These are phyloP conservation scores for Cercospora zeae-maydis DNA, from an alignment of 2,329 filamentous ascomycete genomes.

Conservation along the genomic window DNA sequence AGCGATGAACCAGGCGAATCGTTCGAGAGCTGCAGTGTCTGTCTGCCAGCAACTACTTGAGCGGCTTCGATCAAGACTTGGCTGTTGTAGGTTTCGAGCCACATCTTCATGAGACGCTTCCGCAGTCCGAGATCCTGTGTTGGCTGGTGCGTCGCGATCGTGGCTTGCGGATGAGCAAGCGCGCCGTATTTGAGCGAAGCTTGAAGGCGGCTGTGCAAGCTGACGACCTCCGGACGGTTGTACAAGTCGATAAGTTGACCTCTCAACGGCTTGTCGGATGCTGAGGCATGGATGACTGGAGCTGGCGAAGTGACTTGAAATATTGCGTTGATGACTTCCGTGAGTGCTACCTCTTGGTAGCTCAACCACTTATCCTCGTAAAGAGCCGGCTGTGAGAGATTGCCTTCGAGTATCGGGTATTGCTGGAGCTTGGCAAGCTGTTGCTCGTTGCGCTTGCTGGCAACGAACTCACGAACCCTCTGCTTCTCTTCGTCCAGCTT, in stretches of 20 bases:
- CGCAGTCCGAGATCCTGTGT: constrained; percentile 57
- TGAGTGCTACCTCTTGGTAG: constrained; percentile 59
- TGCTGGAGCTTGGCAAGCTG: constrained; percentile 23
- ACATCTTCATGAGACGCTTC: constrained; percentile 55
- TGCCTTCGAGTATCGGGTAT: constrained; percentile 54
- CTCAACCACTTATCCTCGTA: constrained; percentile 63
- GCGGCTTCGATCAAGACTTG: constrained; percentile 50
- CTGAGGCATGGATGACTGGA: background rate
- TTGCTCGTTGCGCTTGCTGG: constrained; percentile 16
- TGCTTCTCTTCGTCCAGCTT: constrained; percentile 8
- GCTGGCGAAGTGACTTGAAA: constrained; percentile 43
- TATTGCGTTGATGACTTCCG: constrained; percentile 57
- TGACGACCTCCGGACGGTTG: constrained; percentile 49
- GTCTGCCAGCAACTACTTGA: constrained; percentile 59
- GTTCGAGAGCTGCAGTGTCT: constrained; percentile 13
- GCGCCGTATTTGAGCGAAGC: constrained; percentile 58
- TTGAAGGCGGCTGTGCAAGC: constrained; percentile 56
- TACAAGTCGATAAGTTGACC: constrained; percentile 53
- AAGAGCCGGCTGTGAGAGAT: constrained; percentile 54
- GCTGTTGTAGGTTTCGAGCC: constrained; percentile 56
- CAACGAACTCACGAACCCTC: constrained; percentile 18
- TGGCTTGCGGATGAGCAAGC: constrained; percentile 54
- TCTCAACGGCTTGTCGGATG: constrained; percentile 37
- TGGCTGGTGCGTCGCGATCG: constrained; percentile 46
- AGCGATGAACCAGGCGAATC: constrained; percentile 20